Base-by-base conservation (phyloP, 2,329 filamentous ascomycete species). In the Paraconiothyrium brasiliense region DNA sequence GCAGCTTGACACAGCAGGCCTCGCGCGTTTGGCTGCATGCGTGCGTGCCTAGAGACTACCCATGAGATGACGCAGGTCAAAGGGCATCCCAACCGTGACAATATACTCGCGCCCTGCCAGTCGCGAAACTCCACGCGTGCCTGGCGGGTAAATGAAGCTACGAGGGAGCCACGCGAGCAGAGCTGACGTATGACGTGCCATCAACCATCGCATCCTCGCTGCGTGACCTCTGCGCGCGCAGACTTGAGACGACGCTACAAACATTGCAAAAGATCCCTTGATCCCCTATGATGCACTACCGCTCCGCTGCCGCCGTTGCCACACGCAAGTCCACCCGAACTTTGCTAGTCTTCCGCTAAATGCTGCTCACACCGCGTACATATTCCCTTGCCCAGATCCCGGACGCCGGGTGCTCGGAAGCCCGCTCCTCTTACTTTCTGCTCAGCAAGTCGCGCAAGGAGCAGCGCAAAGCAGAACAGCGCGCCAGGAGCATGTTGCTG, bases 401-500 rank as follows among this genome's bases (percentile, higher is more conserved):
- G 44, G 78, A 79, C 76, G 64, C 63, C 52, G 72, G 69, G 63
- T 62, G 69, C 63, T 67, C 61, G 59, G 63, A 71, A 59, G 62
- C 76, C 41, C 64, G 63, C 55, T 67, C 73, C 41, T 75, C 77
- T 9, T 80, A 75, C 58, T 74, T 79, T 57, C 63, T 75, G 57
- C 69, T 73, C 13, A 70, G 71, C 10, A 66, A 66, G 44, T 75
- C 77, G 64, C 73, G 73, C 60, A 73, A 70, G 62, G 76, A 79
- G 60, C 69, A 68, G 62, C 71, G 69, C 51, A 67, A 65, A 43
- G 76, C 75, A 59, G 62, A 75, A 66, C 65, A 66, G 61, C 74
- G 72, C 60, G 75, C 75, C 50, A 64, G 70, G 55, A 77, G 66
- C 56, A 98, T 98, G 95, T 85, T 98, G 67, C 88, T 98, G 76